phyloP scores from a whole-genome alignment of 2,329 filamentous ascomycete species.

The Fusarium nanum region DNA sequence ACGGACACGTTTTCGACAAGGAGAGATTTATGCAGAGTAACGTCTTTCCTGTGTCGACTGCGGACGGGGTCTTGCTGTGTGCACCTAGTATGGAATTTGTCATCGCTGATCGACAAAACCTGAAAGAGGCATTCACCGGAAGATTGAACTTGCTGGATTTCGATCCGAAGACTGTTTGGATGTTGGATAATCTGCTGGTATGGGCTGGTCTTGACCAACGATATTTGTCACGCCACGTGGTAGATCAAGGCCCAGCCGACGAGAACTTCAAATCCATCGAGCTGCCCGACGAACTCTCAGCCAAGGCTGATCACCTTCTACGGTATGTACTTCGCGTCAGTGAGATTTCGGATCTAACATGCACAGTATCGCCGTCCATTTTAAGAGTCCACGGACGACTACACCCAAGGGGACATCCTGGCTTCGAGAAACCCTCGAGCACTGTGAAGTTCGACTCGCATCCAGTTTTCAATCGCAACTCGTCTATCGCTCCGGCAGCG shows the following conservation, averaged over 20 bases:
- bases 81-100: conserved; percentile 41
- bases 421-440: conserved; percentile 31
- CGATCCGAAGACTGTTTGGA: conserved; percentile 35
- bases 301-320: conserved; percentile 35
- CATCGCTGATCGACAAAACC: conserved; percentile 33
- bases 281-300: conserved; percentile 25
- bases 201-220: conserved; percentile 41
- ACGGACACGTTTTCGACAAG: conserved; percentile 36
- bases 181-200: conserved; percentile 29
- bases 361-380: conserved; percentile 31
- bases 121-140: conserved; percentile 32
- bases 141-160: conserved; percentile 39
- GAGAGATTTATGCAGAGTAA: conserved; percentile 23
- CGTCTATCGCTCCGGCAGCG: conserved; percentile 22
- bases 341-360: background rate
- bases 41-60: conserved; percentile 33
- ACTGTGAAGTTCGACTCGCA: conserved; percentile 26
- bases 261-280: conserved; percentile 37
- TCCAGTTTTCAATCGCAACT: conserved; percentile 21
- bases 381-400: conserved; percentile 35
- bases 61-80: conserved; percentile 26
- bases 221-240: conserved; percentile 36
- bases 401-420: conserved; percentile 18
- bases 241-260: conserved; percentile 8
- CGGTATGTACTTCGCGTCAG: conserved; percentile 5